These are phyloP conservation scores for Hypoxylon subgilvum DNA, from an alignment of 495 filamentous ascomycete species.

Conservation along the genomic window DNA sequence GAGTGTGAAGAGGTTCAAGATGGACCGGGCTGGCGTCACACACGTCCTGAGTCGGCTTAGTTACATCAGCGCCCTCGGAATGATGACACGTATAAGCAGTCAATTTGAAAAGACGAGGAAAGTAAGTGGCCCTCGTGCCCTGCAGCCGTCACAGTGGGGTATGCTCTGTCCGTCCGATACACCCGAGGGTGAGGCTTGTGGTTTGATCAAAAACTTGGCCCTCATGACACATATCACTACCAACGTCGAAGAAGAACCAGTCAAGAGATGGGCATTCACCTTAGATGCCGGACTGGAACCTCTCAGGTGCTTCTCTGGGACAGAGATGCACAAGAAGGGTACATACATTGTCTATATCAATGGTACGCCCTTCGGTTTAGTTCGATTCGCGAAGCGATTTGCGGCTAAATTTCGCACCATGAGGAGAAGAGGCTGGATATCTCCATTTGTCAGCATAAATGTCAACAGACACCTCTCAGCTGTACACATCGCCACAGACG, in stretches of 20 bases:
- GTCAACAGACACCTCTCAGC: conserved; percentile 90
- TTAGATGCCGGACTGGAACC: conserved; percentile 63
- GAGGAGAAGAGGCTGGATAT: conserved; percentile 84
- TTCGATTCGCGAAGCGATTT: conserved; percentile 81
- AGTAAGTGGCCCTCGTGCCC: conserved; percentile 88
- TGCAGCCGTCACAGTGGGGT: conserved; percentile 96
- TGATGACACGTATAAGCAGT: conserved; percentile 99
- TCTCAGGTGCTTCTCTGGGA: conserved; percentile 72
- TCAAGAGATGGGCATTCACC: conserved; percentile 80
- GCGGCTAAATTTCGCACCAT: conserved; percentile 80
- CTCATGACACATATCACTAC: conserved; percentile 99
- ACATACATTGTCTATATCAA: conserved; percentile 92
- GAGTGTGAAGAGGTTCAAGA: conserved; percentile 95
- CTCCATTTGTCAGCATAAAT: conserved; percentile 92
- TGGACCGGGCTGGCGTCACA: conserved; percentile 96
- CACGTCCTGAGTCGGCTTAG: conserved; percentile 94
- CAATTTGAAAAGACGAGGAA: conserved; percentile 99
- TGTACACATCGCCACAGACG: conserved; percentile 95
- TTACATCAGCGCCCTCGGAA: conserved; percentile 96
- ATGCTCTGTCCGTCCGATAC: conserved; percentile 98
- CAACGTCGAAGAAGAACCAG: conserved; percentile 86
- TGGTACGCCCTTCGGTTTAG: conserved; percentile 87
- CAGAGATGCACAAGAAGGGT: conserved; percentile 81
- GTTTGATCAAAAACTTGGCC: conserved; percentile 96
- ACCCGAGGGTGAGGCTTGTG: conserved; percentile 97